Conservation (phyloP, 192 early-diverging fungal genomes). For the Haplosporangium gracile region DNA sequence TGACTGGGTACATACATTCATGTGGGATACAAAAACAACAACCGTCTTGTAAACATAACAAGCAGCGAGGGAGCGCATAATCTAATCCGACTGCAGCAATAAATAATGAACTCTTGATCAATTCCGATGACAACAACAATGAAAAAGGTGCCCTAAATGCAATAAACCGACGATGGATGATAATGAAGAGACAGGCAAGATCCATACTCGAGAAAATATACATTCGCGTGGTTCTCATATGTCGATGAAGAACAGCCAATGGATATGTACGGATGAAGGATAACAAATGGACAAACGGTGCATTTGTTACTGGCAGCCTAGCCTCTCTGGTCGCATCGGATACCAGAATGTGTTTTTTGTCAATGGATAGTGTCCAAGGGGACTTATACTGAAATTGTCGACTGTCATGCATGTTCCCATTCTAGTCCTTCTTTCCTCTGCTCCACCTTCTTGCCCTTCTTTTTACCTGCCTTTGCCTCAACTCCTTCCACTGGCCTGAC, state of each 20-base stretch:
- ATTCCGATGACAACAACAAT: background rate
- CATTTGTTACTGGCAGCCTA: background rate
- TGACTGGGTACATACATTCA: background rate
- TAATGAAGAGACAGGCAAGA: background rate
- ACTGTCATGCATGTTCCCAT: background rate
- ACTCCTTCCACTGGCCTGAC: background rate
- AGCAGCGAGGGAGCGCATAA: background rate
- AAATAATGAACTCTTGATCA: background rate
- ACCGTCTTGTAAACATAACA: no score
- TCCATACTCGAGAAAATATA: background rate
- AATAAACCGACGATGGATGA: background rate
- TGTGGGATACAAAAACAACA: background rate
- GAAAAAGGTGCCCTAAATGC: background rate
- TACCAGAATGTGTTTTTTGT: background rate
- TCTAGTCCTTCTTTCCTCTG: no score
- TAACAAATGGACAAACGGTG: background rate
- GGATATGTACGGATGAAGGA: background rate
- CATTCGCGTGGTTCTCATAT: background rate
- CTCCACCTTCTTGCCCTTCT: background rate
- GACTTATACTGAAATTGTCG: background rate
- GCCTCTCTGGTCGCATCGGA: background rate
- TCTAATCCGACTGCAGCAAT: conserved; percentile 1
- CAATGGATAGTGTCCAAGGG: background rate
- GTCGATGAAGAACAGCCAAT: background rate
- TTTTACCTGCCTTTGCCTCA: background rate